phyloP scores from a whole-genome alignment of 2,329 filamentous ascomycete species.

The Mycosphaerella arachidis region DNA sequence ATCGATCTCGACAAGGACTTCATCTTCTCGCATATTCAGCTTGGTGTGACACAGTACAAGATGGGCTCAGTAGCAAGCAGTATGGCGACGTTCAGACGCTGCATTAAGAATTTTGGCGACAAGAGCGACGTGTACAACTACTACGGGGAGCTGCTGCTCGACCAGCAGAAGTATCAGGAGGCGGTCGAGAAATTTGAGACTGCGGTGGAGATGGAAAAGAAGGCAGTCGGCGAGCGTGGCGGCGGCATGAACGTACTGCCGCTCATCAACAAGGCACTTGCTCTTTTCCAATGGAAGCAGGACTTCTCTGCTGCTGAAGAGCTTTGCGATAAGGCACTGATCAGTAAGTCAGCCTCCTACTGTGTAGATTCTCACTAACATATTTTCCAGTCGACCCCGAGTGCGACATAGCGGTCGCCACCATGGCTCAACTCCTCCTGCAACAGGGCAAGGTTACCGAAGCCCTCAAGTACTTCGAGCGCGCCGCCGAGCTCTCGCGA shows the following conservation, averaged over 20 bases:
- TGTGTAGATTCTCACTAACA: slow-evolving; percentile 33
- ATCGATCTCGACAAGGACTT: slow-evolving; percentile 94
- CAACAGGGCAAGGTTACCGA: slow-evolving; percentile 97
- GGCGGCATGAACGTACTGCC: slow-evolving; percentile 96
- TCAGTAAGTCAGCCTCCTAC: slow-evolving; percentile 62
- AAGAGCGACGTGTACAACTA: slow-evolving; percentile 99
- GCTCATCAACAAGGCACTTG: slow-evolving; percentile 96
- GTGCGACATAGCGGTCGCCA: slow-evolving; percentile 97
- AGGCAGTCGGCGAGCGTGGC: slow-evolving; percentile 64
- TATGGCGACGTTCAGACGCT: slow-evolving; percentile 96
- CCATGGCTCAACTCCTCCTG: slow-evolving; percentile 94
- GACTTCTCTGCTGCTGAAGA: slow-evolving; percentile 93
- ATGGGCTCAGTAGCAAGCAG: slow-evolving; percentile 97
- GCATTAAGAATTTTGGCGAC: slow-evolving; percentile 97
- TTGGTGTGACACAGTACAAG: slow-evolving; percentile 99
- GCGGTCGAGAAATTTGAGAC: slow-evolving; percentile 97
- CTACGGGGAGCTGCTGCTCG: slow-evolving; percentile 92
- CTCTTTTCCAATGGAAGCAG: slow-evolving; percentile 97
- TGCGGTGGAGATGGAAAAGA: slow-evolving; percentile 98
- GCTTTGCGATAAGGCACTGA: slow-evolving; percentile 93
- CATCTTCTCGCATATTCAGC: slow-evolving; percentile 99
- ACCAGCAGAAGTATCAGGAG: slow-evolving; percentile 92
- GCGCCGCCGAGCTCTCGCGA: slow-evolving; percentile 85
- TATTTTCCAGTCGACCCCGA: slow-evolving; percentile 77
- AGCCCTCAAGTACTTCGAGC: slow-evolving; percentile 94